Conservation (phyloP, 192 early-diverging fungal genomes). For the Coemansia aciculifera region DNA sequence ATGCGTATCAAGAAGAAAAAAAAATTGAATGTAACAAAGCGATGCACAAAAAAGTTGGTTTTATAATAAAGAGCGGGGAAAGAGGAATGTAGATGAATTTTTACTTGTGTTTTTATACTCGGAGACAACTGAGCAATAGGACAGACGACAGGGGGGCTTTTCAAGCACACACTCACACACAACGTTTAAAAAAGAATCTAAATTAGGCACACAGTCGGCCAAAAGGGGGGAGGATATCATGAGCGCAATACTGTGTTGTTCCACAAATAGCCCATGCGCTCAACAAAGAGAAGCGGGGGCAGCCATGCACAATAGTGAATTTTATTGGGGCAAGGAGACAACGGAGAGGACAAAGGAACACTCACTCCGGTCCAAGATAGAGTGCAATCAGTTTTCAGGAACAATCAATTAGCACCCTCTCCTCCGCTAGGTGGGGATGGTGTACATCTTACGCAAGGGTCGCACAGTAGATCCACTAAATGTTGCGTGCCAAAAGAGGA, state of each 20-base stretch:
- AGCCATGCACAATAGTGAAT: neutral
- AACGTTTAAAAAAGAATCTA: conserved; percentile 1
- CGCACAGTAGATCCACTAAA: neutral
- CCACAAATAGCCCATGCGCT: conserved; percentile 4
- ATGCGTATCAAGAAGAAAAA: neutral
- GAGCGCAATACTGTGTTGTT: neutral
- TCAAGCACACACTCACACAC: neutral
- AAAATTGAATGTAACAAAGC: neutral
- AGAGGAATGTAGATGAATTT: neutral
- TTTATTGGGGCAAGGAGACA: neutral
- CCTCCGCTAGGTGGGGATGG: neutral
- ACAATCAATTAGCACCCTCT: neutral
- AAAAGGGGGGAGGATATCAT: neutral
- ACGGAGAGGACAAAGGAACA: neutral
- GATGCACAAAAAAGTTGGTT: neutral
- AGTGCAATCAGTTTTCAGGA: neutral
- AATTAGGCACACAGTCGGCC: conserved; percentile 1
- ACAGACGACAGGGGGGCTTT: neutral
- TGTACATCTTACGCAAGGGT: neutral
- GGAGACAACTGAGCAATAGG: neutral
- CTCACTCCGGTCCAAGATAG: neutral
- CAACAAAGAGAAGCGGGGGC: neutral
- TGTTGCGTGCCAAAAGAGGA: neutral
- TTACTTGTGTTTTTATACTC: neutral
- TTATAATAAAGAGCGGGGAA: neutral